phyloP scores from a whole-genome alignment of 805 yeast genomes.

The Nakazawaea peltata region DNA sequence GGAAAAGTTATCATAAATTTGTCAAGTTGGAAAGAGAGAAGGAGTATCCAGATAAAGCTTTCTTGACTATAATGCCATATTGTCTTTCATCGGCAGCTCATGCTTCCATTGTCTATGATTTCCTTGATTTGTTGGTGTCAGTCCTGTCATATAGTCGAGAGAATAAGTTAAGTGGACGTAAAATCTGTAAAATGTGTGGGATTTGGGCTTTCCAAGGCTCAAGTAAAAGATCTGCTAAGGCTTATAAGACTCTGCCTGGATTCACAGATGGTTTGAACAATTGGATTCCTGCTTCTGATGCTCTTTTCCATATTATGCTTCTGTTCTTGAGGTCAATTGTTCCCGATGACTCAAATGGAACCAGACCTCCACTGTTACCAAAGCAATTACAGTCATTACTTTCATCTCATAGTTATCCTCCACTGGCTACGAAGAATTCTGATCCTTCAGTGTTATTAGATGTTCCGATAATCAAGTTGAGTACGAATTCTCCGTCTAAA shows the following conservation, averaged over 20 bases:
- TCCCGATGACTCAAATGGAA: constrained; percentile 47
- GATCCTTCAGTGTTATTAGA: constrained; percentile 19
- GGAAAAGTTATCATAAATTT: constrained; percentile 75
- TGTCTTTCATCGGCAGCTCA: constrained; percentile 79
- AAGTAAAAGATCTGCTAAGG: constrained; percentile 18
- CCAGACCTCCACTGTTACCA: constrained; percentile 55
- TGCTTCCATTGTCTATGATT: constrained; percentile 84
- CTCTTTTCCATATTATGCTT: constrained; percentile 71
- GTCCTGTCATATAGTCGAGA: constrained; percentile 72
- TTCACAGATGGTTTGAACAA: constrained; percentile 65
- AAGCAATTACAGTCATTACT: constrained; percentile 56
- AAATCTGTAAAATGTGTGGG: constrained; percentile 74
- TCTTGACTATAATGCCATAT: constrained; percentile 75
- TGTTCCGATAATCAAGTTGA: constrained; percentile 26
- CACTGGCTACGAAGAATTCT: constrained; percentile 30
- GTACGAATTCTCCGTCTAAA: constrained; percentile 33
- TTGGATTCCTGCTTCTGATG: constrained; percentile 81
- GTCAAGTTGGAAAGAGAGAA: constrained; percentile 56
- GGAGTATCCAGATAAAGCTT: constrained; percentile 64
- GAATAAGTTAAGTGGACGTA: constrained; percentile 73
- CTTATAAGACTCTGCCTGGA: constrained; percentile 15
- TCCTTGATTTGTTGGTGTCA: constrained; percentile 71
- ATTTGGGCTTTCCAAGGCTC: constrained; percentile 74
- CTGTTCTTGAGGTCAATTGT: constrained; percentile 76
- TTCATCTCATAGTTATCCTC: constrained; percentile 70